phyloP scores from a whole-genome alignment of 1,284 basidiomycete genomes.

The Puccinia hordei region DNA sequence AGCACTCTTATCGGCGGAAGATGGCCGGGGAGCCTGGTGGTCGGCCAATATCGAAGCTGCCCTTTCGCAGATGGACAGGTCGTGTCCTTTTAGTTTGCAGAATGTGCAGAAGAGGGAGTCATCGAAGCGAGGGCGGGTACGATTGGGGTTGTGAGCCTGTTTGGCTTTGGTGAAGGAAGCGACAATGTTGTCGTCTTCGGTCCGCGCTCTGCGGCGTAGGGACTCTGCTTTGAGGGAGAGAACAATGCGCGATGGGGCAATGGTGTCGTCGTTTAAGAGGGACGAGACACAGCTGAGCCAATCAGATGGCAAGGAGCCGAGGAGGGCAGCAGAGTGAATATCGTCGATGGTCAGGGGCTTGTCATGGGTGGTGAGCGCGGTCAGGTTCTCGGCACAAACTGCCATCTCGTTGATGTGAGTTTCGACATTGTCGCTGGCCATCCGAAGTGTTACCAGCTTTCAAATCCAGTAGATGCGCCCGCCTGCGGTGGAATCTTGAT shows the following conservation, averaged over 20 bases:
- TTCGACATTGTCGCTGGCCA: neutral
- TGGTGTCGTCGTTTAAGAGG: neutral
- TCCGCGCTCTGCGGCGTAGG: neutral
- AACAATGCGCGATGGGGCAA: neutral
- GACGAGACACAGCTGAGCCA: too few species aligned
- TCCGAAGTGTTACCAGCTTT: neutral
- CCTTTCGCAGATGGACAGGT: neutral
- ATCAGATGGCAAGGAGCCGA: too few species aligned
- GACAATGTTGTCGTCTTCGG: neutral
- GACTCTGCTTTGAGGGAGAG: conserved; percentile 17
- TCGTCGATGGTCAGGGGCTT: too few species aligned
- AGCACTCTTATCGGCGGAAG: neutral
- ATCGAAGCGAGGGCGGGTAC: neutral
- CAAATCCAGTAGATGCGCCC: neutral
- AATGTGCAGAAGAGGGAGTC: conserved; percentile 10
- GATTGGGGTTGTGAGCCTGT: too few species aligned
- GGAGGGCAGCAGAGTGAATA: too few species aligned
- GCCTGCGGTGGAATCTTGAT: conserved; percentile 1
- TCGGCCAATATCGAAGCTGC: neutral
- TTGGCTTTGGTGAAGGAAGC: neutral
- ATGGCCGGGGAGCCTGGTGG: neutral
- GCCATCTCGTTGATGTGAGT: conserved; percentile 5
- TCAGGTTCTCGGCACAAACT: neutral
- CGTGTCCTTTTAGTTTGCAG: too few species aligned
- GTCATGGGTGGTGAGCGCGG: too few species aligned